Evolutionary conservation across 176 grass and related monocot species (phyloP).

Genomic region (Oryza punctata): DNA sequence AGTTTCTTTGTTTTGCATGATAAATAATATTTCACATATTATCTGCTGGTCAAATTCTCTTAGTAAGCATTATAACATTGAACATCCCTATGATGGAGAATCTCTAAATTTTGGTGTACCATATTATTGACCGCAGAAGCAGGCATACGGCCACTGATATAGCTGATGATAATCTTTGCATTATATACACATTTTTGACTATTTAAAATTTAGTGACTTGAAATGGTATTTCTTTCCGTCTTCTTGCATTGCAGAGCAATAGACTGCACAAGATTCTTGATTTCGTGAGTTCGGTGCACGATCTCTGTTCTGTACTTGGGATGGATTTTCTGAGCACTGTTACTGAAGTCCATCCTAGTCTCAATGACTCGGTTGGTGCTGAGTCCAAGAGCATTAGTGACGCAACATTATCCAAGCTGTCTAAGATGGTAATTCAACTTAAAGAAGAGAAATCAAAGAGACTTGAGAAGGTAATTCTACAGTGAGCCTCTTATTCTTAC

Average conservation of each 20-base stretch:
- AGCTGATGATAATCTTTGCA: slow-evolving; percentile 20
- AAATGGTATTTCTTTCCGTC: slow-evolving; percentile 3
- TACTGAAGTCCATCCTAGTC: slow-evolving; percentile 86
- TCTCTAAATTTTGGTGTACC: not conserved
- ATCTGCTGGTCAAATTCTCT: slow-evolving; percentile 19
- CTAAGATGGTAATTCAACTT: slow-evolving; percentile 67
- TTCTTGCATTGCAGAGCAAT: slow-evolving; percentile 71
- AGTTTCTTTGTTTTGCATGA: not conserved
- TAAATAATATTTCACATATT: not conserved
- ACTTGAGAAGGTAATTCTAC: slow-evolving; percentile 72
- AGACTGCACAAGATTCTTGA: slow-evolving; percentile 77
- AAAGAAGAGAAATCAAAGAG: slow-evolving; percentile 77
- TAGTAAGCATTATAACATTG: slow-evolving; percentile 8
- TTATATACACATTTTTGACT: not conserved
- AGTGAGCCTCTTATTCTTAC: slow-evolving; percentile 13
- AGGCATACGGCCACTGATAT: not conserved
- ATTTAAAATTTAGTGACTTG: not conserved
- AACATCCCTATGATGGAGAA: not conserved
- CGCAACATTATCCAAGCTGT: slow-evolving; percentile 72
- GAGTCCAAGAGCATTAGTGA: slow-evolving; percentile 95
- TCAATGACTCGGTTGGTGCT: slow-evolving; percentile 61
- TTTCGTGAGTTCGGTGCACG: slow-evolving; percentile 78
- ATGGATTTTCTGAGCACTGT: slow-evolving; percentile 77
- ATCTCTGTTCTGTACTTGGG: slow-evolving; percentile 87
- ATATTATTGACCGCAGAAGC: not conserved